phyloP scores from a whole-genome alignment of 2,329 filamentous ascomycete genomes.

The Penicillium verrucosum region DNA sequence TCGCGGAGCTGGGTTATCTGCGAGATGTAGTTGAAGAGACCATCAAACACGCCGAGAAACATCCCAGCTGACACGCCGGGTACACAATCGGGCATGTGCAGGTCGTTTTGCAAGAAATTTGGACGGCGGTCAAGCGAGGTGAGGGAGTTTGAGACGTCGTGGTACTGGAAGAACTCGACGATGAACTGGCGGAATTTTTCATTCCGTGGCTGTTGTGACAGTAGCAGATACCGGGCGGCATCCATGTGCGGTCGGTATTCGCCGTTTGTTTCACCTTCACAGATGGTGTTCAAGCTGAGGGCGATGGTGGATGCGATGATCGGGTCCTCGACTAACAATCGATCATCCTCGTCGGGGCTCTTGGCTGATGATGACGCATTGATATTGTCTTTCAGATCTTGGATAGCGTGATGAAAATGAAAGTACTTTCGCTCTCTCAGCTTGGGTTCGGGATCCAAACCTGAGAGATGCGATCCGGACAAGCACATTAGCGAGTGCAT shows the following conservation, averaged over 20 bases:
- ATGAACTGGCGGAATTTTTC: conserved; percentile 69
- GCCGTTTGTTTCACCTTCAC: conserved; percentile 59
- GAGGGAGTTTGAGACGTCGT: conserved; percentile 60
- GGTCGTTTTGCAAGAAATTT: conserved; percentile 52
- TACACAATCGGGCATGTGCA: conserved; percentile 54
- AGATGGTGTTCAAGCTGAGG: conserved; percentile 60
- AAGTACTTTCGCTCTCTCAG: conserved; percentile 55
- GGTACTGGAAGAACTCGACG: conserved; percentile 79
- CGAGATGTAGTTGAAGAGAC: conserved; percentile 73
- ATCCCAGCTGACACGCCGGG: conserved; percentile 55
- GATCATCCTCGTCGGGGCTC: conserved; percentile 28
- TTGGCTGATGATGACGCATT: conserved; percentile 25
- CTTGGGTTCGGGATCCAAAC: conserved; percentile 49
- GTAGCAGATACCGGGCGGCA: conserved; percentile 70
- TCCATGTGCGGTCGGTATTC: conserved; percentile 77
- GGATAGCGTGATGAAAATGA: conserved; percentile 49
- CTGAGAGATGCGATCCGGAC: conserved; percentile 70
- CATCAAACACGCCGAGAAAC: conserved; percentile 79
- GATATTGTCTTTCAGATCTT: conserved; percentile 42
- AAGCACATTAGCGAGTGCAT: conserved; percentile 90
- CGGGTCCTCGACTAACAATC: conserved; percentile 52
- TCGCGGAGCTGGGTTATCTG: conserved; percentile 76
- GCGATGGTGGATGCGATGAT: conserved; percentile 60
- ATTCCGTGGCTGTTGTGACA: conserved; percentile 57
- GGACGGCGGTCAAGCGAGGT: conserved; percentile 54